Evolutionary conservation across 2,329 filamentous ascomycete species (phyloP).

Genomic region (Penicillium sp.): DNA sequence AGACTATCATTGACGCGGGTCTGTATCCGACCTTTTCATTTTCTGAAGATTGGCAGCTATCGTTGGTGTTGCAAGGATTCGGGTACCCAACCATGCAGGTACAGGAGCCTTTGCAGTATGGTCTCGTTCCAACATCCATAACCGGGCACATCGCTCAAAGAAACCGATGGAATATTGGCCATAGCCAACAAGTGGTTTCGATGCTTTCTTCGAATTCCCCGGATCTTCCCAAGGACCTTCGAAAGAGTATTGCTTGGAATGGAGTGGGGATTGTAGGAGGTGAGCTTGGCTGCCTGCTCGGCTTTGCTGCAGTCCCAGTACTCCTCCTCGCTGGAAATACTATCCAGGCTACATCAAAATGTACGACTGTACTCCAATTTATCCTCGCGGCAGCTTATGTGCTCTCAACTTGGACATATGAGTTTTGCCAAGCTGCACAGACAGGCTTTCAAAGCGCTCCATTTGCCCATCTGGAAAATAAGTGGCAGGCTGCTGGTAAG

Average conservation of each 20-base stretch:
- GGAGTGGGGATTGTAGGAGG: slow-evolving; percentile 24
- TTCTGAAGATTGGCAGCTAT: slow-evolving; percentile 38
- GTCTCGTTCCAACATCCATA: slow-evolving; percentile 36
- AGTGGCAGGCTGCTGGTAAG: slow-evolving; percentile 29
- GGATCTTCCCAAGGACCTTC: slow-evolving; percentile 10
- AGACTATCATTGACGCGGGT: slow-evolving; percentile 30
- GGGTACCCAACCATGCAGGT: slow-evolving; percentile 32
- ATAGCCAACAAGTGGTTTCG: slow-evolving; percentile 26
- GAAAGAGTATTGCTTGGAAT: slow-evolving; percentile 22
- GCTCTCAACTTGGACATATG: slow-evolving; percentile 22
- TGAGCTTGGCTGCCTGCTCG: slow-evolving; percentile 14
- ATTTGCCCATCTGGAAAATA: slow-evolving; percentile 30
- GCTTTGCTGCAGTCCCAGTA: slow-evolving; percentile 20
- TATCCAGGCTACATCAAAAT: slow-evolving; percentile 11
- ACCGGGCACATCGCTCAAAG: slow-evolving; percentile 37
- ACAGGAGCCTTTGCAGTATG: slow-evolving; percentile 34
- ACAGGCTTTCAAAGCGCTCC: slow-evolving; percentile 22
- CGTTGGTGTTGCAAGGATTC: slow-evolving; percentile 31
- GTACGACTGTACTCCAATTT: slow-evolving; percentile 14
- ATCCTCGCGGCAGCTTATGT: slow-evolving; percentile 13
- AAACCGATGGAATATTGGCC: slow-evolving; percentile 41
- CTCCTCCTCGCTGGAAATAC: slow-evolving; percentile 18
- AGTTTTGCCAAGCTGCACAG: slow-evolving; percentile 19
- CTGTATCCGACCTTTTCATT: slow-evolving; percentile 38
- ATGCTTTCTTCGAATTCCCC: slow-evolving; percentile 12